Percentiles rank a stretch among this genome's conserved stretches.
These are phyloP conservation scores for Debaryomycetaceae sp. DNA, from an alignment of 1,139 yeast species.

Conservation along the genomic window DNA sequence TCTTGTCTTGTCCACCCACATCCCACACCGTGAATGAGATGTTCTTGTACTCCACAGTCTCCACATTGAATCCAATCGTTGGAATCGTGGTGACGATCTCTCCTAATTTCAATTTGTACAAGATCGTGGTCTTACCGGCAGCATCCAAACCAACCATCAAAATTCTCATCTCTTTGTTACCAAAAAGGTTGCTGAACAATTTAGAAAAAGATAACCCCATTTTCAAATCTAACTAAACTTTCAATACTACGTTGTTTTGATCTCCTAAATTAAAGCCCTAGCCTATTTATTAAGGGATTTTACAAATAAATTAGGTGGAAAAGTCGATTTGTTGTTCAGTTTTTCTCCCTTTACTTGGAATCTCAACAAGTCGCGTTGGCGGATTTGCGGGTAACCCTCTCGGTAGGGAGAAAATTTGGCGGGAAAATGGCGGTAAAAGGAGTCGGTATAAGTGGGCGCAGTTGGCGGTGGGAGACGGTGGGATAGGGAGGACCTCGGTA, in stretches of 20 bases:
- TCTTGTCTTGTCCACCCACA: conserved; percentile 45
- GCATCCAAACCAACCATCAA: conserved; percentile 45
- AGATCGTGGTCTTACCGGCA: conserved; percentile 43
- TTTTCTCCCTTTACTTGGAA: conserved; percentile 3
- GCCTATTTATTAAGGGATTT: conserved; percentile 1
- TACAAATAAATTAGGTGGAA: conserved; percentile 1
- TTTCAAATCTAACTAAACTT: conserved; percentile 1
- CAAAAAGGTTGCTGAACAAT: conserved; percentile 35
- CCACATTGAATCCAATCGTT: conserved; percentile 42
- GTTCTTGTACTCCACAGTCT: conserved; percentile 42
- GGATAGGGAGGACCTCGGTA: neutral
- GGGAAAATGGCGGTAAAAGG: neutral
- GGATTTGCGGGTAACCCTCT: conserved; percentile 3
- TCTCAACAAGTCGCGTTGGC: conserved; percentile 3
- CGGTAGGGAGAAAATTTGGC: neutral
- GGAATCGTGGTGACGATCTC: conserved; percentile 43
- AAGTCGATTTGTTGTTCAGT: conserved; percentile 4
- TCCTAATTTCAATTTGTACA: conserved; percentile 41
- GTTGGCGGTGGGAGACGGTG: neutral
- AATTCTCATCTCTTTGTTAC: conserved; percentile 43
- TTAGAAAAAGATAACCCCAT: conserved; percentile 40
- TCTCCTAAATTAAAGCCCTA: conserved; percentile 1
- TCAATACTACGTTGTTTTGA: conserved; percentile 1
- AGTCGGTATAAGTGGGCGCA: neutral
- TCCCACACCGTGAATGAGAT: conserved; percentile 43